Base-by-base conservation (phyloP, 1,284 basidiomycete genomes). In the Apiotrichum akiyoshidainum region DNA sequence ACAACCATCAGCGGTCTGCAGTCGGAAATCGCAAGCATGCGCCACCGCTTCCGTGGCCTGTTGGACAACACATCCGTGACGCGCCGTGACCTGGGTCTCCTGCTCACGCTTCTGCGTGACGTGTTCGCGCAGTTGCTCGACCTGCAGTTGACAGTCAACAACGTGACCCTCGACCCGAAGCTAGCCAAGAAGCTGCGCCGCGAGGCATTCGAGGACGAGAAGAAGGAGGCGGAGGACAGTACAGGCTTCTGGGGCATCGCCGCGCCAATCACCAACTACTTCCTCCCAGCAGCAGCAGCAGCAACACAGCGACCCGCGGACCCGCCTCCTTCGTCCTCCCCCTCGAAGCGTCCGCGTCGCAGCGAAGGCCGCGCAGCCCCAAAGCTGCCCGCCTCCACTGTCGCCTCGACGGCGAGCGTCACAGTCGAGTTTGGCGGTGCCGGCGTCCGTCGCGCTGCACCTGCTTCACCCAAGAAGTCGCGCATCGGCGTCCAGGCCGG, bases 341-440 rank as follows among this genome's bases (percentile, higher is more conserved):
- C 31, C 4, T 48, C 47, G 5, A 48, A 48, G 34, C 33, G 47
- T 9, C 5, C 68, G 16, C 59, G 63, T 6, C 35, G 34, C 19
- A 31, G 57, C 42, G 13, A 55, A 37, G 31, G 52, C 68, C 2
- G 49, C 59, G 19, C 12, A 37, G 37, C 37, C 37, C 84, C 88
- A 0, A 96, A 95, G 73, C 81, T 87, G 21, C 84, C 85, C 1
- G 87, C 92, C 1, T 90, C 89, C 17, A 83, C 91, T 22, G 86
- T 87, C 7, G 90, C 93, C 5, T 90, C 88, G 19, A 83, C 89
- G 1, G 92, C 89, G 37, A 92, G 90, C 0, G 91, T 96, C 66
- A 93, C 91, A 60, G 92, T 97, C 55, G 92, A 95, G 79, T 95
- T 95, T 77, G 89, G 87, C 7, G 87, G 88, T 2, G 78, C 84